phyloP scores from a whole-genome alignment of 2,329 filamentous ascomycete species.

The Colletotrichum sansevieriae region DNA sequence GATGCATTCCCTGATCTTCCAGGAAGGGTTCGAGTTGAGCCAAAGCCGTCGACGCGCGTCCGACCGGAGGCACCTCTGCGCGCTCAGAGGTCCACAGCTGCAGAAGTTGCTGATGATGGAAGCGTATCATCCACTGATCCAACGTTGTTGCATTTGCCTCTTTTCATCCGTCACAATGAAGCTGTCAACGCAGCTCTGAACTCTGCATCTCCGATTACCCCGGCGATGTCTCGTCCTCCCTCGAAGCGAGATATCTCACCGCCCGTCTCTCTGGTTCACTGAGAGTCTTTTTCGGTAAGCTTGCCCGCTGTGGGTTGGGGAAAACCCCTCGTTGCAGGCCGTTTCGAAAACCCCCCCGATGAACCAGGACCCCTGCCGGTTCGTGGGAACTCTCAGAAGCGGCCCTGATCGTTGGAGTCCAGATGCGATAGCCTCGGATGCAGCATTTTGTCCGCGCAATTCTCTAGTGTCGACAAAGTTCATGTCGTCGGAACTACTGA shows the following conservation, averaged over 20 bases:
- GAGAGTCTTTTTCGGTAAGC: neutral
- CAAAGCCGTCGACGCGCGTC: slow-evolving; percentile 1
- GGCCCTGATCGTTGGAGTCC: neutral
- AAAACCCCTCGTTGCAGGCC: slow-evolving; percentile 23
- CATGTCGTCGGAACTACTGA: neutral
- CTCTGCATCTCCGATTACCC: neutral
- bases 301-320: slow-evolving; percentile 20
- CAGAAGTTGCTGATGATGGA: slow-evolving; percentile 12
- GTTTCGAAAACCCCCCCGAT: slow-evolving; percentile 22
- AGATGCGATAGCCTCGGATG: slow-evolving; percentile 4
- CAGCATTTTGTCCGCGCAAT: neutral
- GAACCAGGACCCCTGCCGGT: slow-evolving; percentile 17
- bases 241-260: neutral
- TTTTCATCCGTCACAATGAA: slow-evolving; percentile 14
- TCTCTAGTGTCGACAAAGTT: neutral
- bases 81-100: slow-evolving; percentile 7
- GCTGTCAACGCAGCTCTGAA: neutral
- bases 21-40: neutral
- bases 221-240: neutral
- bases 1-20: neutral
- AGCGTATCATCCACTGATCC: neutral
- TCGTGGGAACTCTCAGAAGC: neutral
- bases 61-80: neutral
- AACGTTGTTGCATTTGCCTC: neutral
- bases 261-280: neutral